Base-by-base conservation (phyloP, 2,329 filamentous ascomycete genomes). In the Penicillium sp. region DNA sequence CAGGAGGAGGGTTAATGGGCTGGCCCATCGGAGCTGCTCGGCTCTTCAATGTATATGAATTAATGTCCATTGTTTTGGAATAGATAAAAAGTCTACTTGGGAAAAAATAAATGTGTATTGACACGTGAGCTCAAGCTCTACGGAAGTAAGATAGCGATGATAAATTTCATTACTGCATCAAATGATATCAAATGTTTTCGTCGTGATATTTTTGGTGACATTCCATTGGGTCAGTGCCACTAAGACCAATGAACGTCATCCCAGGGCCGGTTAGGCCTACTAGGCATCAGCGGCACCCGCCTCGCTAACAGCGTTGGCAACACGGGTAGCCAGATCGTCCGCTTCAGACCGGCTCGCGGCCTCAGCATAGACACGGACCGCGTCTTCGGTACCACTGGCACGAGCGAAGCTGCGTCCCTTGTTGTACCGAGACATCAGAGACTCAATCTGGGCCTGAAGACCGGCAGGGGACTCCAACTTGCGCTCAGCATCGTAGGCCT, bases 301-400 rank as follows among this genome's bases (percentile, higher is more conserved):
- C 43, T 84, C 81, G 69, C 84, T 82, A 50, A 93, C 85, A 54
- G 90, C 82, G 57, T 82, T 79, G 13, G 86, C 84, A 42, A 97
- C 89, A 68, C 89, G 88, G 62, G 84, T 84, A 50, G 91, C 89
- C 55, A 97, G 79, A 70, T 95, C 90, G 63, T 96, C 91, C 1
- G 91, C 90, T 72, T 97, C 92, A 13, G 84, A 87, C 56, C 88
- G 83, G 41, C 88, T 93, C 32, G 88, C 88, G 3, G 93, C 93
- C 74, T 98, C 93, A 6, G 92, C 92, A 66, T 98, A 98, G 18
- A 98, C 91, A 55, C 93, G 82, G 61, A 95, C 91, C 2, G 90
- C 92, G 70, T 98, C 95, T 72, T 98, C 93, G 0, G 93, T 98
- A 27, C 93, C 93, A 58, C 87, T 93, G 32, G 93, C 90, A 61